Conservation (phyloP, 1,284 basidiomycete species). For the Rhizoctonia solani region DNA sequence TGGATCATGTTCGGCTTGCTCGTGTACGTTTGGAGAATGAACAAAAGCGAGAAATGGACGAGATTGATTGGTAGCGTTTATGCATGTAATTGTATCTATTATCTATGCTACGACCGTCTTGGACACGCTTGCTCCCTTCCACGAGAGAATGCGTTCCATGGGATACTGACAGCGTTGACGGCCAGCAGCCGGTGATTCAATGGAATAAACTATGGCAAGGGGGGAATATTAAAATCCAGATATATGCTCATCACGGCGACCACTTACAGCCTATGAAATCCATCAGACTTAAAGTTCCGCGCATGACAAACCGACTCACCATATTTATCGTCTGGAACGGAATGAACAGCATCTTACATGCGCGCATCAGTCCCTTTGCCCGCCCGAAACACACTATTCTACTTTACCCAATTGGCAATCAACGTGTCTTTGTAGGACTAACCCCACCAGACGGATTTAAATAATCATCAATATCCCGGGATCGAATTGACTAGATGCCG, state of each 20-base stretch:
- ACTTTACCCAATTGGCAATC: conserved; percentile 36
- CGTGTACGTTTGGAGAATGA: conserved; percentile 39
- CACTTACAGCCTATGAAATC: conserved; percentile 4
- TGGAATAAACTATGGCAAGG: conserved; percentile 47
- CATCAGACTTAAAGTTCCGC: not conserved
- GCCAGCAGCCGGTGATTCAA: conserved; percentile 49
- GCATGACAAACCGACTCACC: conserved; percentile 38
- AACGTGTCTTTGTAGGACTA: conserved; percentile 36
- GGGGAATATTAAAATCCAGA: conserved; percentile 12
- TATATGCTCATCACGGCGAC: too few species aligned
- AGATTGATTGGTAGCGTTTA: conserved; percentile 3
- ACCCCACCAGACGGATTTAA: not conserved
- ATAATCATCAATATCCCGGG: not conserved
- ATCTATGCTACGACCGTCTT: not conserved
- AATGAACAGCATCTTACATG: conserved; percentile 43
- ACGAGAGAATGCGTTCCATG: conserved; percentile 51
- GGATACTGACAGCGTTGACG: conserved; percentile 50
- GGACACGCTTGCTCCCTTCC: conserved; percentile 34
- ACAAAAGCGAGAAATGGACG: not conserved
- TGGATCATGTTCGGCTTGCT: conserved; percentile 66
- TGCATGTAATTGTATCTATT: not conserved
- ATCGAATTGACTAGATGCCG: not conserved
- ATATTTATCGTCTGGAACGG: conserved; percentile 51
- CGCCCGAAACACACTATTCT: too few species aligned
- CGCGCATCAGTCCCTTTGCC: not conserved